Conservation (phyloP, 2,329 filamentous ascomycete species). For the Fusarium pseudonygamai region DNA sequence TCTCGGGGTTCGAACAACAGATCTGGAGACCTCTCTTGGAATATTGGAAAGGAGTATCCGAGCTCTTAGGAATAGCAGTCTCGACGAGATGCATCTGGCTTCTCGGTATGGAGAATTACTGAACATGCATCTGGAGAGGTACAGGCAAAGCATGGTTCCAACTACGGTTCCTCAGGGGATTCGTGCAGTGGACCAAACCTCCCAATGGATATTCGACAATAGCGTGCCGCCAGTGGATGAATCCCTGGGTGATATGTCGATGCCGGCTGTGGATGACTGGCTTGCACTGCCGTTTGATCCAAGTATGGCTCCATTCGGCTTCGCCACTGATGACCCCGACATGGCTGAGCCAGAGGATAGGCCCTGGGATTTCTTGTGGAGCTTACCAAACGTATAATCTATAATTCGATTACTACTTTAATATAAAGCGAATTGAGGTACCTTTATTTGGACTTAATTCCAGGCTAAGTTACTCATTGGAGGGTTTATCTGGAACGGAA, state of each 20-base stretch:
- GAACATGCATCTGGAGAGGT: slow-evolving; percentile 17
- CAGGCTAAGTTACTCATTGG: no score
- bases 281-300: not conserved
- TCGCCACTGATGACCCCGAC: not conserved
- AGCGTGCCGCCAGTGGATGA: not conserved
- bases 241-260: accelerated
- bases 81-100: slow-evolving; percentile 32
- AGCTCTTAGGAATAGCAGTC: slow-evolving; percentile 6
- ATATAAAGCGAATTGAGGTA: no score
- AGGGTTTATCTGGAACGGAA: not conserved
- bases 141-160: slow-evolving; percentile 11
- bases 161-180: slow-evolving; percentile 12
- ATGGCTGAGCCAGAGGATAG: not conserved
- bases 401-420: no score
- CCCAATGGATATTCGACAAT: not conserved
- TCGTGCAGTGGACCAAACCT: not conserved
- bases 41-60: slow-evolving; percentile 9
- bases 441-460: no score
- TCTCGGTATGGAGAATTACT: slow-evolving; percentile 25
- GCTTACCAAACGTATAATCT: not conserved
- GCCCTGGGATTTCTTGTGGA: not conserved
- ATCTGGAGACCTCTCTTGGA: slow-evolving; percentile 12
- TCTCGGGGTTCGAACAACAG: slow-evolving; percentile 12
- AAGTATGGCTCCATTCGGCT: not conserved
- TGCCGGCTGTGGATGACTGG: not conserved